Base-by-base conservation (phyloP, 1,284 basidiomycete genomes). In the Chalciporus sp. region DNA sequence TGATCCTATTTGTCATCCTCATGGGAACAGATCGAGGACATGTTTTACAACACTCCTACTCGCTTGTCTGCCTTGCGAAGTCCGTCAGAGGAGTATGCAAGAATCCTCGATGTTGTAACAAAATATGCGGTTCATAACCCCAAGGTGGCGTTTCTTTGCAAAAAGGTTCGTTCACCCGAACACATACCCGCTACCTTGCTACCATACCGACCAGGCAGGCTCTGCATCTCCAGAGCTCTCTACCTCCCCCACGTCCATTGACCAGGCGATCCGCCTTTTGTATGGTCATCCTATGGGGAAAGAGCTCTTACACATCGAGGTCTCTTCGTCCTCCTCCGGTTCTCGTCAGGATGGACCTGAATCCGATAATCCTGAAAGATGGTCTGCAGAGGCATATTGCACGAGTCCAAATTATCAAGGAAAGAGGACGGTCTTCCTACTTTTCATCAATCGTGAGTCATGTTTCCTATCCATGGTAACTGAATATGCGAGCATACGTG, bases 91-190 rank as follows among this genome's bases (percentile, higher is more conserved):
- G 97, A 99, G 68, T 99, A 98, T 70, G 82, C 87, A 8, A 85
- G 92, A 23, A 93, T 98, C 35, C 79, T 98, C 2, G 94, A 98
- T 60, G 92, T 99, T 6, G 80, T 98, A n/a, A 92, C 92, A 1
- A 92, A 91, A 59, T 99, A 99, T 65, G 94, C 97, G 0, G 81
- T 95, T 10, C 95, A 98, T 68, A 97, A 98, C 66, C 84, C 94
- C 0, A 84, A 83, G 8, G 86, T 95, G 8, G 83, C 95, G 0
- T 96, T 98, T 74, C 79, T 87, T 3, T 95, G 94, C 77, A 96
- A 94, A 71, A 97, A 96, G 82, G 94, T 89, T 31, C 42, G 49
- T 27, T n/a, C 7, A 20, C 2, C 23, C 16, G 10, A 39, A 27
- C 17, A 8, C 0, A 0, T 9, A 7, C 28, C 28, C n/a, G 3